Evolutionary conservation across 768 basidiomycete species (phyloP), one percentile per base, ranked within the genome.

Genomic region (Leccinum fibrillosum): DNA sequence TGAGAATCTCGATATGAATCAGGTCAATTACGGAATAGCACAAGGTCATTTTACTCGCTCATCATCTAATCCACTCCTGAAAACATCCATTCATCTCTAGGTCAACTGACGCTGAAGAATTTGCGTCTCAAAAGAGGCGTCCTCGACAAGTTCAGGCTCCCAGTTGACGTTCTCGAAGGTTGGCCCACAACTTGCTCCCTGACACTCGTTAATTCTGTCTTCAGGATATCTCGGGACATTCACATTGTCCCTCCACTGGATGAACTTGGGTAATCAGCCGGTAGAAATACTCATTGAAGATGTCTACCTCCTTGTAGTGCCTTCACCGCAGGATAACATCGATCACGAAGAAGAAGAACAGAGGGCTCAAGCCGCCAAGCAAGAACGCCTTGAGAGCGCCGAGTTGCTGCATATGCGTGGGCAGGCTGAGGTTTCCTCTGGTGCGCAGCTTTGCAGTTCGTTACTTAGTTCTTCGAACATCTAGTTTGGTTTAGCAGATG

Each of bases 91-190:
- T 49, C 6, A 39, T 42, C 30, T 56, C 28, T 56, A 92, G 90
- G 91, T 44, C 86, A 90, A 73, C 72, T 92, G 52, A 89, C 86
- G 7, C 78, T 97, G 53, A 81, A 84, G 28, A 89, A 91, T 65
- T 74, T 99, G 51, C 88, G 87, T 54, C 81, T 99, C 63, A 98
- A 96, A 78, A 94, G 88, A 74, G 90, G 91, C 47, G 94, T 91
- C 0, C 78, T 99, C 51, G 97, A 98, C 74, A 94, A 96, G 72
- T 97, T 98, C 72, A 83, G 93, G 57, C 79, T 99, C 21, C 97
- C 97, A 0, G 86, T 99, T 1, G 95, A 98, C 77, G 94, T 99
- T 11, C 76, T 91, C 11, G 93, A 98, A 80, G 97, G 94, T 90
- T 48, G 58, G 53, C 21, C 23, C 15, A 23, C 15, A 39, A 2